Percentiles rank a stretch among this genome's conserved stretches.
phyloP scores from a whole-genome alignment of 306 rosid species.

The Gillenia trifoliata region DNA sequence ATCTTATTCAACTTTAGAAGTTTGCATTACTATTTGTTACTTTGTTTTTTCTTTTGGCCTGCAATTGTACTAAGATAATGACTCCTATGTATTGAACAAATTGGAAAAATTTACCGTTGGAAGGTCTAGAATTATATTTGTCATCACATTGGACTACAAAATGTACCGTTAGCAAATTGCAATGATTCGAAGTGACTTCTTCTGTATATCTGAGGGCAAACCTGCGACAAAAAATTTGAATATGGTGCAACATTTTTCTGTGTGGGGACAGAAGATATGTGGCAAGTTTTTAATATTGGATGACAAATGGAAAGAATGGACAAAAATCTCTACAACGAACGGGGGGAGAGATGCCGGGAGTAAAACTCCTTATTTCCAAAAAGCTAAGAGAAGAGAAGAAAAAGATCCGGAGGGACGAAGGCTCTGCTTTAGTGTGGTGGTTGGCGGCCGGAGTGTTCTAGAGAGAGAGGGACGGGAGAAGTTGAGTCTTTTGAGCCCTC shows the following conservation, averaged over 20 bases:
- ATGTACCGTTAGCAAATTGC: conserved; percentile 13
- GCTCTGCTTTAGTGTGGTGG: too few species aligned
- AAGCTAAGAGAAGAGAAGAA: not conserved
- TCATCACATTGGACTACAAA: not conserved
- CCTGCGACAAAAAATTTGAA: conserved; percentile 5
- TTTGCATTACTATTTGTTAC: not conserved
- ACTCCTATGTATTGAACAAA: not conserved
- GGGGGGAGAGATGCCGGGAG: not conserved
- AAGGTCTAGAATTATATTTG: not conserved
- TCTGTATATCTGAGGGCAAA: not conserved
- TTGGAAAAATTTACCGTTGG: conserved; percentile 18
- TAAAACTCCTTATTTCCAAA: not conserved
- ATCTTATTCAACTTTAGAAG: not conserved
- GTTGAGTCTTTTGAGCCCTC: too few species aligned
- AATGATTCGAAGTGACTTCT: conserved; percentile 2
- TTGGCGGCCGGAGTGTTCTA: too few species aligned
- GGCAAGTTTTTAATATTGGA: not conserved
- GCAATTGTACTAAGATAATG: not conserved
- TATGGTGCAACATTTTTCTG: not conserved
- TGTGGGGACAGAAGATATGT: not conserved
- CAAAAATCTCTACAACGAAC: not conserved
- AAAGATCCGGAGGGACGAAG: not conserved
- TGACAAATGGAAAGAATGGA: not conserved
- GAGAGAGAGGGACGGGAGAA: too few species aligned
- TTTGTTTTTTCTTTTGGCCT: not conserved